Conservation (phyloP, 1,139 yeast genomes). For the Nakaseomyces sp. region DNA sequence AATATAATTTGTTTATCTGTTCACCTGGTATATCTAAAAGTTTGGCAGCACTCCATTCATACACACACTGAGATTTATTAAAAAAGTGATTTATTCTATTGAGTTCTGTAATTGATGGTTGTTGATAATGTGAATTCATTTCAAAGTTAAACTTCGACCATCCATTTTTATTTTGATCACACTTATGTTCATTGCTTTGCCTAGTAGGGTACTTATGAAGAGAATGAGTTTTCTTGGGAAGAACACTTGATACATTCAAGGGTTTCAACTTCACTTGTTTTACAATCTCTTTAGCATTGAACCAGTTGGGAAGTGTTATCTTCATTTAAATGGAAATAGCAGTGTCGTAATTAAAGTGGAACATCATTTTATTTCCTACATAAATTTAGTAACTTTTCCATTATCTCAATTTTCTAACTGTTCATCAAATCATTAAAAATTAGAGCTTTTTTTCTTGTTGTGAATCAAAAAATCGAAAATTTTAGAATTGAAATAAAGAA, state of each 20-base stretch:
- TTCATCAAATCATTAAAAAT: too few species aligned
- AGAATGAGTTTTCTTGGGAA: too few species aligned
- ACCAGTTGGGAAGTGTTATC: not conserved
- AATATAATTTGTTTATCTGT: conserved; percentile 29
- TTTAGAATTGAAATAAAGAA: too few species aligned
- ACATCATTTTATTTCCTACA: too few species aligned
- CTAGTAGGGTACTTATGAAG: too few species aligned
- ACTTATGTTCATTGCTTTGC: too few species aligned
- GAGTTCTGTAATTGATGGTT: conserved; percentile 35
- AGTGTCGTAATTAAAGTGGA: too few species aligned
- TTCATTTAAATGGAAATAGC: not conserved
- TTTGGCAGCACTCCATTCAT: conserved; percentile 53
- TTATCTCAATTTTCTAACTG: too few species aligned
- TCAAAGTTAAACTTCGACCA: conserved; percentile 7
- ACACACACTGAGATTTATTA: conserved; percentile 36
- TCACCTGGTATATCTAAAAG: conserved; percentile 54
- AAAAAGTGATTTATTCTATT: conserved; percentile 36
- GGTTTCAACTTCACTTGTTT: not conserved
- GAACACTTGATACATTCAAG: not conserved
- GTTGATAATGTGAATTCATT: conserved; percentile 22
- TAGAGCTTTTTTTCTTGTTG: too few species aligned
- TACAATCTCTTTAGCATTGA: not conserved
- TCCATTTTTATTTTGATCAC: not conserved
- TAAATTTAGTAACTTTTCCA: too few species aligned
- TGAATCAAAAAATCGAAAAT: too few species aligned